These are phyloP conservation scores for Cucurbita moschata DNA, from an alignment of 306 rosid species.

Conservation along the genomic window DNA sequence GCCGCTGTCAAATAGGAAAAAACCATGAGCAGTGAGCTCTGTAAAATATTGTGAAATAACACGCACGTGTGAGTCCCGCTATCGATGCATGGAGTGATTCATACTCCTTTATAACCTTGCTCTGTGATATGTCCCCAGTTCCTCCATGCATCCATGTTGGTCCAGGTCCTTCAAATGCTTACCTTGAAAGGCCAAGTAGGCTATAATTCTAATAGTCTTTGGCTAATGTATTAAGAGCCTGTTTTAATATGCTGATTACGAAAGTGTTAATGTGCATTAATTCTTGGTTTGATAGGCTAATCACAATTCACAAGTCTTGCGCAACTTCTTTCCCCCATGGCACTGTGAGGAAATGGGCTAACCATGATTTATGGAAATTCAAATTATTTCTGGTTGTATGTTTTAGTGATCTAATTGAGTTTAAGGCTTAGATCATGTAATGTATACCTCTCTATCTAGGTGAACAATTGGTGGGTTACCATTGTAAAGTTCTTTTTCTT, in stretches of 20 bases:
- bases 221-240: constrained; percentile 2
- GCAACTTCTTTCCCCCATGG: not conserved
- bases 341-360: not conserved
- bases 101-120: not conserved
- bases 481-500: not conserved
- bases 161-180: not conserved
- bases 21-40: constrained; percentile 7
- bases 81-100: constrained; percentile 4
- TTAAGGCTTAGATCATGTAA: not conserved
- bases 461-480: not conserved
- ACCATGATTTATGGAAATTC: not conserved
- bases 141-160: constrained; percentile 4
- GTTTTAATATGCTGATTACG: not conserved
- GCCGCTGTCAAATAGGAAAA: not conserved
- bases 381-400: not conserved
- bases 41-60: constrained; percentile 9
- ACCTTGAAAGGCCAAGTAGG: not conserved
- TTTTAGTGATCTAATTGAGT: not conserved
- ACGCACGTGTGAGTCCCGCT: not conserved
- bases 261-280: not conserved
- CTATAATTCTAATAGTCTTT: not conserved
- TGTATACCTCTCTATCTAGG: not conserved
- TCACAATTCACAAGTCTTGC: not conserved
- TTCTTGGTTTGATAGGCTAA: not conserved
- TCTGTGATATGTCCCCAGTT: not conserved